These are phyloP conservation scores for Allium sativum DNA, from an alignment of 106 monocot species.

Conservation along the genomic window DNA sequence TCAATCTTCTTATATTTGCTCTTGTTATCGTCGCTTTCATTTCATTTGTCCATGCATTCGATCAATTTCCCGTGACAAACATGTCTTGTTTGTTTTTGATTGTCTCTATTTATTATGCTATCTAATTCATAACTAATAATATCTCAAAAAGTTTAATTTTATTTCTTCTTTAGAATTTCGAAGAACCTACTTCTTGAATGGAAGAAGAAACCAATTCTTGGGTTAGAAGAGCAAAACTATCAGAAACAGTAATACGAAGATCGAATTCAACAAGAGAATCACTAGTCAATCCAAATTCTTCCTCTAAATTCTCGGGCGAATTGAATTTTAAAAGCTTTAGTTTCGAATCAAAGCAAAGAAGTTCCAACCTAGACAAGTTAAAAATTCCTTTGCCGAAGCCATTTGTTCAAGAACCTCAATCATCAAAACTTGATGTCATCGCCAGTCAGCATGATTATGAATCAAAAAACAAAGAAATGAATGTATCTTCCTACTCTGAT, in stretches of 20 bases:
- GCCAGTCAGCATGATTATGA: not conserved
- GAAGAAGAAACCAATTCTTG: slow-evolving; percentile 36
- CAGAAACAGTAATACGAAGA: slow-evolving; percentile 21
- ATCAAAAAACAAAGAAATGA: not conserved
- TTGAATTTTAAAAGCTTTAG: slow-evolving; percentile 5
- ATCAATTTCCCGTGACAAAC: too few relatives aligned
- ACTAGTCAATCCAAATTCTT: not conserved
- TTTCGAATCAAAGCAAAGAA: slow-evolving; percentile 1
- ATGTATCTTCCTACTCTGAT: not conserved
- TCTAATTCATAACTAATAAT: too few relatives aligned
- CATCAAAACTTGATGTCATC: not conserved
- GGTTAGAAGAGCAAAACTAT: slow-evolving; percentile 31
- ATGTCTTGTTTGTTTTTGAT: too few relatives aligned
- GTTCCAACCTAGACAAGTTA: not conserved
- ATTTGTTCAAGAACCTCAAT: not conserved
- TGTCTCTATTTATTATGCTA: too few relatives aligned
- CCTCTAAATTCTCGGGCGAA: not conserved
- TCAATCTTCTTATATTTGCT: too few relatives aligned
- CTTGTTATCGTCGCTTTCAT: too few relatives aligned
- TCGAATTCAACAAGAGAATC: slow-evolving; percentile 10
- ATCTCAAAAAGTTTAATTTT: too few relatives aligned
- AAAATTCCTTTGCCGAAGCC: not conserved
- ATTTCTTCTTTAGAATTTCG: too few relatives aligned
- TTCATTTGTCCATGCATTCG: too few relatives aligned
- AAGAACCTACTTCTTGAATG: slow-evolving; percentile 11